A percentile compares a stretch with the other conserved stretches of the same genome.
Evolutionary conservation across 139 green algal genomes (phyloP).

Genomic region (Chlorella sp.): DNA sequence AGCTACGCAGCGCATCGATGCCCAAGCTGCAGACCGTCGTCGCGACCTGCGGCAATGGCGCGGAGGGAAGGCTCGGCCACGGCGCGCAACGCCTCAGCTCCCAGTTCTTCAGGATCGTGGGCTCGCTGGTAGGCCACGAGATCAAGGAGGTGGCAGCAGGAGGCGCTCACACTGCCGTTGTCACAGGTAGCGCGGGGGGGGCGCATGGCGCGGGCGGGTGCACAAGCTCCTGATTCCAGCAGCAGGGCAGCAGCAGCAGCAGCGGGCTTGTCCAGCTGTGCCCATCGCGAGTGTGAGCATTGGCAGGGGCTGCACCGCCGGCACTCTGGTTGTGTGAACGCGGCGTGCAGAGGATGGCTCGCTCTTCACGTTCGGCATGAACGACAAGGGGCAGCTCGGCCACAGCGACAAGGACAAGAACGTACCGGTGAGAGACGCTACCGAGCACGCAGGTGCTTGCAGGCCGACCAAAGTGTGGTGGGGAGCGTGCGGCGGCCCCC

Average conservation of each 20-base stretch:
- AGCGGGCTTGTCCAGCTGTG: too few species aligned
- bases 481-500: too few species aligned
- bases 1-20: too few species aligned
- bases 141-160: conserved; percentile 39
- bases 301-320: too few species aligned
- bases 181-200: too few species aligned
- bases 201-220: too few species aligned
- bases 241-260: too few species aligned
- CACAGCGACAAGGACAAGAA: conserved; percentile 29
- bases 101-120: conserved; percentile 33
- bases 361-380: conserved; percentile 64
- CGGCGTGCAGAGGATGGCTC: conserved; percentile 38
- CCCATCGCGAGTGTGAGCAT: neutral
- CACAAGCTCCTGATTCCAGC: neutral
- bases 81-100: conserved; percentile 18
- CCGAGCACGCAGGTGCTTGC: too few species aligned
- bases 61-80: conserved; percentile 39
- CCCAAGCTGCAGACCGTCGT: conserved; percentile 18
- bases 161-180: conserved; percentile 56
- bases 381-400: conserved; percentile 59
- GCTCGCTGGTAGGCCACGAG: conserved; percentile 26
- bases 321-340: neutral
- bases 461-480: too few species aligned
- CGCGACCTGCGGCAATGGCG: conserved; percentile 35
- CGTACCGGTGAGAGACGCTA: conserved; percentile 24